Percentiles rank a stretch among this genome's conserved stretches.
Evolutionary conservation across 306 rosid genomes (phyloP).

Genomic region (Arachis hypogaea): DNA sequence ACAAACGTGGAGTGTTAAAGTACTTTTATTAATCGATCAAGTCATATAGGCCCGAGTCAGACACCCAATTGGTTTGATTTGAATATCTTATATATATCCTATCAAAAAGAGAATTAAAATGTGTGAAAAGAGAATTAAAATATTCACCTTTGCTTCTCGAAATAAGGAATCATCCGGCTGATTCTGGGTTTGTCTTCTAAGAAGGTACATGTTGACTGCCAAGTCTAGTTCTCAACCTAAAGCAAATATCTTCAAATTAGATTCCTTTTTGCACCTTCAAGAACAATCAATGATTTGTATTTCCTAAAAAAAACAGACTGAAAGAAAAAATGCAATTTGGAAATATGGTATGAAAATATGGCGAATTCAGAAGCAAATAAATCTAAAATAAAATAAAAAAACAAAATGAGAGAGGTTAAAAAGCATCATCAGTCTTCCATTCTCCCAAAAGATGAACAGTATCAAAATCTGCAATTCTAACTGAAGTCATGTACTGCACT

Average conservation of each 20-base stretch:
- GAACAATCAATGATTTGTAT: neutral
- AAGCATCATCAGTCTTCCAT: neutral
- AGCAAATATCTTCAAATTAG: constrained; percentile 33
- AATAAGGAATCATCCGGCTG: constrained; percentile 54
- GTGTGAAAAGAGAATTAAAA: neutral
- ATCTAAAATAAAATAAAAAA: neutral
- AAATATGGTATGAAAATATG: constrained; percentile 20
- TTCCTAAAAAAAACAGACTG: neutral
- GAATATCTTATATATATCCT: too few relatives aligned
- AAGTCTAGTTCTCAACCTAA: constrained; percentile 43
- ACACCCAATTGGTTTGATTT: neutral
- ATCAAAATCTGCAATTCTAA: constrained; percentile 6
- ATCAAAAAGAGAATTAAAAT: neutral
- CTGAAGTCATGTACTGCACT: neutral
- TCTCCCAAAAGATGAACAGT: constrained; percentile 2
- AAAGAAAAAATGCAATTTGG: neutral
- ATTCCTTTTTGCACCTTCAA: constrained; percentile 4
- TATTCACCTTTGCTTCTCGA: constrained; percentile 62
- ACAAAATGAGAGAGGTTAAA: neutral
- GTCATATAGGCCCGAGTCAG: too few relatives aligned
- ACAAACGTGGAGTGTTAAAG: too few relatives aligned
- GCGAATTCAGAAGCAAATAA: neutral
- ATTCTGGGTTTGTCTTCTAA: constrained; percentile 57
- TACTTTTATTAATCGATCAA: too few relatives aligned
- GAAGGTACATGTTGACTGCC: constrained; percentile 61